Evolutionary conservation across 352 stramenopile species (phyloP).

Genomic region (Pythium brassicae): DNA sequence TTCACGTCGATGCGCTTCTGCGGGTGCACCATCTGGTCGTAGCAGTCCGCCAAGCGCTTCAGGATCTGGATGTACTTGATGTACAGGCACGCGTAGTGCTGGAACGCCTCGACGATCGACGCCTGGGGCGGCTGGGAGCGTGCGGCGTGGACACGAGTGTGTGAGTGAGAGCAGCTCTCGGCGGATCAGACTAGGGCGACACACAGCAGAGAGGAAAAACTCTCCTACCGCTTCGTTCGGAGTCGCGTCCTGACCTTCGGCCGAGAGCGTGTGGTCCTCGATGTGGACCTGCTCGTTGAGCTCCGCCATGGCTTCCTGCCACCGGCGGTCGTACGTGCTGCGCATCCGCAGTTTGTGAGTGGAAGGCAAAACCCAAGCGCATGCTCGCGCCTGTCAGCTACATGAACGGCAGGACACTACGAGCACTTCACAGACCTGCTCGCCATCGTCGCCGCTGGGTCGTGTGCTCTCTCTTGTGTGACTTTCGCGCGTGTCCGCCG

Average conservation of each 20-base stretch:
- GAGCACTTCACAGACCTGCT: constrained; percentile 22
- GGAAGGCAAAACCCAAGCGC: no score
- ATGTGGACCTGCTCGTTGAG: constrained; percentile 92
- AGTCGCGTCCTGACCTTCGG: constrained; percentile 26
- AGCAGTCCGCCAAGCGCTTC: constrained; percentile 85
- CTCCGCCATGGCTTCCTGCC: constrained; percentile 91
- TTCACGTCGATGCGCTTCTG: constrained; percentile 95
- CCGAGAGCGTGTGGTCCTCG: constrained; percentile 72
- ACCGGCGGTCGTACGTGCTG: constrained; percentile 87
- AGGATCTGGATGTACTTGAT: constrained; percentile 95
- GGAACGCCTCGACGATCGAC: constrained; percentile 88
- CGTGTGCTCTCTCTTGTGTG: not conserved
- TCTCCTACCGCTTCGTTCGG: constrained; percentile 31
- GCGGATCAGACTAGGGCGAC: no score
- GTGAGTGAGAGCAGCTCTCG: not conserved
- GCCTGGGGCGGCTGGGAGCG: constrained; percentile 51
- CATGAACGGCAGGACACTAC: not conserved
- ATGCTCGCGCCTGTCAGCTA: no score
- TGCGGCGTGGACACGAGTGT: not conserved
- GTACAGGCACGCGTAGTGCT: constrained; percentile 94
- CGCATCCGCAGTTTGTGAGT: no score
- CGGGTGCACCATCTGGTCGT: constrained; percentile 93
- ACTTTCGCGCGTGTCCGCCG: not conserved
- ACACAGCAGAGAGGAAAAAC: not conserved
- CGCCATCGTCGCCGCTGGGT: constrained; percentile 18